These are phyloP conservation scores for Botrytis sinoallii DNA, from an alignment of 2,329 filamentous ascomycete species.

Conservation along the genomic window DNA sequence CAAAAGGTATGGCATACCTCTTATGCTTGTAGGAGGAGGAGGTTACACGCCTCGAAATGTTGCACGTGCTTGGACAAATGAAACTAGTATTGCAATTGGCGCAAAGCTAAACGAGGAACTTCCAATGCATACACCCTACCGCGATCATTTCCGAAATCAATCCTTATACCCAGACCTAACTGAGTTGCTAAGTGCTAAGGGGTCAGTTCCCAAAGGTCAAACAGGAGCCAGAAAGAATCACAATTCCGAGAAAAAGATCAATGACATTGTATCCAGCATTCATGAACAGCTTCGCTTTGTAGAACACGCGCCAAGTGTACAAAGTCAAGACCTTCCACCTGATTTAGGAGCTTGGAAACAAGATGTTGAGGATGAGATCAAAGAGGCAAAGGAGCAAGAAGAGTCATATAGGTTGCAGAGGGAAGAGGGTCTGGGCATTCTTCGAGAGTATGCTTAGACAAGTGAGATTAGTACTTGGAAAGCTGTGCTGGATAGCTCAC, in stretches of 20 bases:
- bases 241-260: conserved; percentile 72
- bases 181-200: conserved; percentile 58
- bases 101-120: conserved; percentile 69
- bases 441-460: conserved; percentile 47
- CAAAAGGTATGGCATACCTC: conserved; percentile 74
- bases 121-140: conserved; percentile 77
- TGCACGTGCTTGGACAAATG: conserved; percentile 93
- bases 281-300: conserved; percentile 86
- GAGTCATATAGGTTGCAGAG: conserved; percentile 50
- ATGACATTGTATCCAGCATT: conserved; percentile 73
- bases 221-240: conserved; percentile 59
- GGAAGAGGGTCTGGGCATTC: conserved; percentile 56
- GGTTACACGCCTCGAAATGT: conserved; percentile 97
- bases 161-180: conserved; percentile 85
- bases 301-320: conserved; percentile 79
- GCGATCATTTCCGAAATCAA: conserved; percentile 83
- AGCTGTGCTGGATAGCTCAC: neutral
- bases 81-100: conserved; percentile 85
- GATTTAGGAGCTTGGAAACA: conserved; percentile 67
- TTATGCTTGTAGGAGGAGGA: conserved; percentile 89
- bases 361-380: conserved; percentile 64
- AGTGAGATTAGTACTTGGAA: neutral
- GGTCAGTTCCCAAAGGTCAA: neutral
- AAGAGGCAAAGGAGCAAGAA: conserved; percentile 60
- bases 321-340: conserved; percentile 76